Evolutionary conservation across 75 land plant species (phyloP).

Genomic region (Selaginella moellendorffii): DNA sequence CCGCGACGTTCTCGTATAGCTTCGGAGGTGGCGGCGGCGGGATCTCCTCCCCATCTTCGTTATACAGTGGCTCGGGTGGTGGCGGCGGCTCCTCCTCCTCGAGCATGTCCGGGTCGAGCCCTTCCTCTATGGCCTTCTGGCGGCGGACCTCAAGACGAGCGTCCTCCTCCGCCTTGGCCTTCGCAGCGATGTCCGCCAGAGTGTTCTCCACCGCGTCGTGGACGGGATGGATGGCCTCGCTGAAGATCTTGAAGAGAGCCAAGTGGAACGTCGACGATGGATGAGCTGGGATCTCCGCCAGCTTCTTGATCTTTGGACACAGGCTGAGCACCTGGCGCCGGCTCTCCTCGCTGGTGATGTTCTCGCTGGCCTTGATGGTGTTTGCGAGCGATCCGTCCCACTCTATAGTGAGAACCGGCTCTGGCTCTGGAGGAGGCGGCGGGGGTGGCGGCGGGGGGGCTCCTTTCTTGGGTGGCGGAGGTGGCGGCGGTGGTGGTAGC

Average conservation of each 20-base stretch:
- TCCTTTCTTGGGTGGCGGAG: neutral
- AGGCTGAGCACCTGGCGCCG: neutral
- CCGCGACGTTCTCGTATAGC: neutral
- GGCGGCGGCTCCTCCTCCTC: neutral
- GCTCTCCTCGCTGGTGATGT: neutral
- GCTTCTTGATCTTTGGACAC: neutral
- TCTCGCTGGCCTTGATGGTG: neutral
- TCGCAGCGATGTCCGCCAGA: neutral
- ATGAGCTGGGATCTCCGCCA: neutral
- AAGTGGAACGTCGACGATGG: neutral
- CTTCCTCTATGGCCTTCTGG: neutral
- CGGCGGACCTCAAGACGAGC: neutral
- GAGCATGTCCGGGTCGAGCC: neutral
- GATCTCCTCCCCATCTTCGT: neutral
- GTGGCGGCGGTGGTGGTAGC: neutral
- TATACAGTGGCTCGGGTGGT: neutral
- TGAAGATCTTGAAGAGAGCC: neutral
- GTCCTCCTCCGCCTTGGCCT: neutral
- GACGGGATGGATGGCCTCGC: neutral
- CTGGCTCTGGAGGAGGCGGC: neutral
- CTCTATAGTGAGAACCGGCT: neutral
- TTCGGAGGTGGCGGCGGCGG: neutral
- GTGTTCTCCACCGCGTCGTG: neutral
- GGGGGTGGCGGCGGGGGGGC: neutral
- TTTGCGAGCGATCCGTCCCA: neutral